Percentiles rank a stretch among this genome's conserved stretches.
Conservation (phyloP, 1,139 yeast species). For the Hemisphaericaspora xylofermentans region DNA sequence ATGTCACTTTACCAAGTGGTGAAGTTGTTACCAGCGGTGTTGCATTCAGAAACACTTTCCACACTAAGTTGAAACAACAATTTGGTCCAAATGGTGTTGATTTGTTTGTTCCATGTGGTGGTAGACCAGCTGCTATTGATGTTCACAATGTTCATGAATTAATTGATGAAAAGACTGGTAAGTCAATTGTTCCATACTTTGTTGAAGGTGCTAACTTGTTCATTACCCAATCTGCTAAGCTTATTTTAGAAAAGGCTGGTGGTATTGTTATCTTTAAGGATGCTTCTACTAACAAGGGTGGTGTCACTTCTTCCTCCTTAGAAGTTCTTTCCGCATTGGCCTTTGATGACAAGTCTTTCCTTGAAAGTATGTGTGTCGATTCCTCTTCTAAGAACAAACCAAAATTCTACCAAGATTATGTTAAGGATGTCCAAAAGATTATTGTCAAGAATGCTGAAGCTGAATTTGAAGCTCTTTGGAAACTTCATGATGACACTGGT, state of each 20-base stretch:
- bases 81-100: constrained; percentile 64
- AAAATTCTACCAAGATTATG: constrained; percentile 76
- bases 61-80: constrained; percentile 65
- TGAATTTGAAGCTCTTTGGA: constrained; percentile 89
- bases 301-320: constrained; percentile 94
- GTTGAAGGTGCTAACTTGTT: constrained; percentile 98
- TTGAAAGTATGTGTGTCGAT: constrained; percentile 71
- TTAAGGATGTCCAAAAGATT: constrained; percentile 74
- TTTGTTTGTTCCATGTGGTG: constrained; percentile 96
- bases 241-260: constrained; percentile 83
- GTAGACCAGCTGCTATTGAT: constrained; percentile 96
- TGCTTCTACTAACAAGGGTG: constrained; percentile 97
- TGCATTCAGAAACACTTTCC: constrained; percentile 90
- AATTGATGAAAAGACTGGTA: constrained; percentile 75
- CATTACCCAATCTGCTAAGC: constrained; percentile 90
- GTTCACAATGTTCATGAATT: constrained; percentile 75
- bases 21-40: constrained; percentile 76
- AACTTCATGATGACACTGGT: constrained; percentile 65
- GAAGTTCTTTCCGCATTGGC: constrained; percentile 95
- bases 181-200: constrained; percentile 76
- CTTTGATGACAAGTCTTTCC: constrained; percentile 81
- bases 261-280: constrained; percentile 89
- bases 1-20: constrained; percentile 77
- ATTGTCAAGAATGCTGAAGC: constrained; percentile 75
- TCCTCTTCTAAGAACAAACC: constrained; percentile 56